Evolutionary conservation across 164 flowering plant species (phyloP), one percentile per base, ranked within the genome.

Genomic region (Brasenia schreberi): DNA sequence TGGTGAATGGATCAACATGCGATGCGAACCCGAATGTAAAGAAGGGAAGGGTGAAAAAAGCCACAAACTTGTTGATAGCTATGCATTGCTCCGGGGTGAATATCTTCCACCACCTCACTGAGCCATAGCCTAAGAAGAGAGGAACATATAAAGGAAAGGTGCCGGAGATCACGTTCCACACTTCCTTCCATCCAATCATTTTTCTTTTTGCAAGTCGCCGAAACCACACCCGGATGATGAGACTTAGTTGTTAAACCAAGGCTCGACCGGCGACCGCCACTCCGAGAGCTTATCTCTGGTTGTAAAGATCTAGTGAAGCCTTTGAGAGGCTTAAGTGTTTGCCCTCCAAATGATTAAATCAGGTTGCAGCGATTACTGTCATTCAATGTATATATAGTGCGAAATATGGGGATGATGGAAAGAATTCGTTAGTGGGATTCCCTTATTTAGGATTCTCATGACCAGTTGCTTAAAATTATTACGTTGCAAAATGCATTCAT

Each of bases 21-120:
- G 86, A 77, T 0, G 83, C 71, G 82, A 89, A 89, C 56, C 84
- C 80, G 62, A 89, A 80, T 59, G 82, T 79, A 81, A 86, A 87
- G 64, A 87, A 76, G 14, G 96, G 93, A 19, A 87, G 77, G 6
- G 88, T 89, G 78, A 89, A 87, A 68, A 66, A 86, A 65, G 88
- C 82, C 6, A 81, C 89, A 3, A 89, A 70, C 4, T 78, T 79
- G 76, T 84, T 86, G 10, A 89, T 75, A 10, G 85, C 88, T 0
- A 73, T 77, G 43, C 88, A 80, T 64, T 89, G 89, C 0, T 86
- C 93, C 0, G 73, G 72, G 2, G 78, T 82, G 73, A 89, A 87
- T n/a, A 86, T 68, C 62, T 68, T 69, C 86, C 88, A 84, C 88
- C 87, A 86, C 23, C 63, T 79, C 42, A 86, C 85, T 0, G 85